These are phyloP conservation scores for Coemansia sp. DNA, from an alignment of 192 early-diverging fungal genomes.

Conservation along the genomic window DNA sequence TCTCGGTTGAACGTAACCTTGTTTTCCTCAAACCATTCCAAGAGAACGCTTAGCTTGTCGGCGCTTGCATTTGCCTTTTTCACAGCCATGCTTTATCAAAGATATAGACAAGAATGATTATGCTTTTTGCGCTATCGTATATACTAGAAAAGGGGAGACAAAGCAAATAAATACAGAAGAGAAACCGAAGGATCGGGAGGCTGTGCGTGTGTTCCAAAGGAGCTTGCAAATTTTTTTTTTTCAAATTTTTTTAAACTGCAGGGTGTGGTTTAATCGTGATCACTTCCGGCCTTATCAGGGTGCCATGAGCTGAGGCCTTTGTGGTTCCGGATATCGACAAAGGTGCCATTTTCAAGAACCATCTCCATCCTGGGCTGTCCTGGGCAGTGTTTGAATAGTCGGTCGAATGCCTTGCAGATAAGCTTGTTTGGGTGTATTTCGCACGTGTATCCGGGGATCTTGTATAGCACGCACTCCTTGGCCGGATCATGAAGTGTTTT, in stretches of 20 bases:
- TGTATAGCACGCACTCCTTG: slow-evolving; percentile 38
- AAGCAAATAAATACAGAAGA: background rate
- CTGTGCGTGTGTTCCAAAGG: background rate
- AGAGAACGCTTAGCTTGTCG: slow-evolving; percentile 28
- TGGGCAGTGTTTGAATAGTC: slow-evolving; percentile 47
- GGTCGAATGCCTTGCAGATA: slow-evolving; percentile 37
- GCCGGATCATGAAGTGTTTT: slow-evolving; percentile 7
- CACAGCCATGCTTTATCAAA: slow-evolving; percentile 5
- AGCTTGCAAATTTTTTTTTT: background rate
- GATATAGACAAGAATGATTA: background rate
- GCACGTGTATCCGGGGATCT: slow-evolving; percentile 39
- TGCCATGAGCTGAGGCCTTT: slow-evolving; percentile 7
- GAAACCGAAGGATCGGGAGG: background rate
- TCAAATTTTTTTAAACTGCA: background rate
- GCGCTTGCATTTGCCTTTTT: slow-evolving; percentile 6
- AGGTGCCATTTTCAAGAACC: slow-evolving; percentile 22
- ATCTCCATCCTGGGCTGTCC: slow-evolving; percentile 40
- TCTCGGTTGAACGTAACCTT: slow-evolving; percentile 61
- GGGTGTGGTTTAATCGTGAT: slow-evolving; percentile 5
- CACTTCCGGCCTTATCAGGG: background rate
- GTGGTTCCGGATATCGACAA: slow-evolving; percentile 26
- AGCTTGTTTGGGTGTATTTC: slow-evolving; percentile 18
- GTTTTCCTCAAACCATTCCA: slow-evolving; percentile 62
- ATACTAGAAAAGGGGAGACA: background rate
- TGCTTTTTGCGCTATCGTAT: background rate